Evolutionary conservation across 306 rosid genomes (phyloP).

Genomic region (Prunus armeniaca): DNA sequence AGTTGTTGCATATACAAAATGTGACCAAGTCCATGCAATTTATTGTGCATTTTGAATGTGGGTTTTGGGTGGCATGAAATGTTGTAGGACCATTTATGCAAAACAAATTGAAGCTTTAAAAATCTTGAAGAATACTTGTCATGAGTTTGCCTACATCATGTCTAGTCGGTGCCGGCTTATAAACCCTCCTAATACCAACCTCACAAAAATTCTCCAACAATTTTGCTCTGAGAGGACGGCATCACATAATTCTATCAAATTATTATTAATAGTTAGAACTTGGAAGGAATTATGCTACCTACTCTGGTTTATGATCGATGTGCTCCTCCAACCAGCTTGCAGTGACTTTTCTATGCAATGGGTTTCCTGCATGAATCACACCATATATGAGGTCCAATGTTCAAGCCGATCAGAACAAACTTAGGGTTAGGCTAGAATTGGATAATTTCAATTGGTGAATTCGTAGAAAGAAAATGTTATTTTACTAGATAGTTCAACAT

Average conservation of each 20-base stretch:
- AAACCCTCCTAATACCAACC: constrained; percentile 12
- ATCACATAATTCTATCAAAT: background rate
- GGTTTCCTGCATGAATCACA: background rate
- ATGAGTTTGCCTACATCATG: constrained; percentile 25
- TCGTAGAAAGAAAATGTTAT: background rate
- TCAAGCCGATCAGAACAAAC: background rate
- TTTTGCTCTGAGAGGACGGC: constrained; percentile 20
- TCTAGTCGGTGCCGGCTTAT: constrained; percentile 66
- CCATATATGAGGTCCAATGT: background rate
- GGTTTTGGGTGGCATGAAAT: background rate
- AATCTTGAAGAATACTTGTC: constrained; percentile 32
- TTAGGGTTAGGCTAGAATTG: background rate
- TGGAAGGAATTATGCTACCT: background rate
- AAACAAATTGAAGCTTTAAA: background rate
- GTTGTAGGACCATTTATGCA: constrained; percentile 23
- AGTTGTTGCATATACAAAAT: background rate
- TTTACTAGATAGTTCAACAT: too few species aligned
- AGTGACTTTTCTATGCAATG: background rate
- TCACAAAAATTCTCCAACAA: constrained; percentile 5
- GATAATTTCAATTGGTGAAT: background rate
- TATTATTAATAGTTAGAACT: background rate
- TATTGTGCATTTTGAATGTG: background rate
- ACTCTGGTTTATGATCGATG: background rate
- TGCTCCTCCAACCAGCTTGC: background rate
- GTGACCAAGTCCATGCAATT: background rate